These are phyloP conservation scores for Pseudoscleropodium purum DNA, from an alignment of 225 moss, liverwort and hornwort genomes.

Conservation along the genomic window DNA sequence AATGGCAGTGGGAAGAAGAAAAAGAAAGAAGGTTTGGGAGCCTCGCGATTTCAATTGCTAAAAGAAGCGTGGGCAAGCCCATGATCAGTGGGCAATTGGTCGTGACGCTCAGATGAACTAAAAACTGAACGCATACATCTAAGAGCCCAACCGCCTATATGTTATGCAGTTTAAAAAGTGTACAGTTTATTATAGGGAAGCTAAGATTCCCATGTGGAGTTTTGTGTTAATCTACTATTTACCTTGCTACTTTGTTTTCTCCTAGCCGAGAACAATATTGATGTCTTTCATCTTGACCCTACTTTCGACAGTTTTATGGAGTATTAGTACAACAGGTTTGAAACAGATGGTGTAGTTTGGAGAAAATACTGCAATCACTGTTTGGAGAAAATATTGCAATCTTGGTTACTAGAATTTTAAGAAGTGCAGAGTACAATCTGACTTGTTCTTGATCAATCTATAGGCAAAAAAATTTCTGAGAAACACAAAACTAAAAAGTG, in stretches of 20 bases:
- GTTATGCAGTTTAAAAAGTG: neutral
- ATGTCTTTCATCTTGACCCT: neutral
- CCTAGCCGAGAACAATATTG: neutral
- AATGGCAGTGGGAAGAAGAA: constrained; percentile 43
- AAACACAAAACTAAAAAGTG: too few species aligned
- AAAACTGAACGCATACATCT: neutral
- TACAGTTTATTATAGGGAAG: neutral
- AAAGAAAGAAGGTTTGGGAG: constrained; percentile 26
- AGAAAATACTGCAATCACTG: neutral
- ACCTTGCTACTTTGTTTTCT: neutral
- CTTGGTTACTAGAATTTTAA: too few species aligned
- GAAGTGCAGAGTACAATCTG: too few species aligned
- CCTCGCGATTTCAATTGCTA: constrained; percentile 61
- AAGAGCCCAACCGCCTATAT: neutral
- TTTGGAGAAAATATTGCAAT: too few species aligned
- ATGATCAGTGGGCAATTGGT: constrained; percentile 1
- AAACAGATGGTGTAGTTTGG: neutral
- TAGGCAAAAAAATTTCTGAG: too few species aligned
- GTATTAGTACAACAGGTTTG: neutral
- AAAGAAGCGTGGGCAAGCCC: constrained; percentile 58
- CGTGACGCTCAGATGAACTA: neutral
- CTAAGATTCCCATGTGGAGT: neutral
- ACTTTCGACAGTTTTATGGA: neutral
- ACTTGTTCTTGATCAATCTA: too few species aligned
- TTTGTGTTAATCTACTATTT: neutral